Evolutionary conservation across 768 basidiomycete species (phyloP).

Genomic region (Lyophyllum shimeji): DNA sequence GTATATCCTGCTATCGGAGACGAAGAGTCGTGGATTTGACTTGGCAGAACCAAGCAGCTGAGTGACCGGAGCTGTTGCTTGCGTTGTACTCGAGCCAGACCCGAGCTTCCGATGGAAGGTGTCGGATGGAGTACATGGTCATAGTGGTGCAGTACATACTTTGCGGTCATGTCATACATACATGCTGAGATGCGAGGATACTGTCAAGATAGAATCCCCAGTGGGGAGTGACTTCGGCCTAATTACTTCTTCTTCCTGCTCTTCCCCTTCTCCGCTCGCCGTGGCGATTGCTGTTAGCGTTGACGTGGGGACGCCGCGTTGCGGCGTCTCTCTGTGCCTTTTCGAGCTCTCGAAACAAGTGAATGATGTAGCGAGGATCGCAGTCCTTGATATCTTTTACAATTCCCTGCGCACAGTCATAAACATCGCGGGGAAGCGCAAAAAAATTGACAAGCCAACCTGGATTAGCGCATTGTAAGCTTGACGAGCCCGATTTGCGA

Average conservation of each 20-base stretch:
- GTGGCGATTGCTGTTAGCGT: not conserved
- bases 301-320: not conserved
- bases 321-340: not conserved
- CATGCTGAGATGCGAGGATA: too few species aligned
- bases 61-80: too few species aligned
- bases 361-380: conserved; percentile 16
- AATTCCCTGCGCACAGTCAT: not conserved
- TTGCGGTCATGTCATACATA: too few species aligned
- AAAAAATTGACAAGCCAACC: conserved; percentile 1
- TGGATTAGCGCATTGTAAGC: conserved; percentile 14
- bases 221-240: not conserved
- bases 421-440: not conserved
- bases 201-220: not conserved
- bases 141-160: too few species aligned
- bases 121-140: too few species aligned
- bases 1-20: too few species aligned
- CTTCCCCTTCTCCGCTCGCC: not conserved
- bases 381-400: not conserved
- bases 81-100: too few species aligned
- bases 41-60: too few species aligned
- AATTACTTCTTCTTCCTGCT: not conserved
- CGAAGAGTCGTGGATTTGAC: too few species aligned
- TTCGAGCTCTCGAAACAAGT: not conserved
- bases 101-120: too few species aligned
- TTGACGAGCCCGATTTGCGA: conserved; percentile 1